phyloP scores from a whole-genome alignment of 2,329 filamentous ascomycete genomes.

The Curvularia spicifera region DNA sequence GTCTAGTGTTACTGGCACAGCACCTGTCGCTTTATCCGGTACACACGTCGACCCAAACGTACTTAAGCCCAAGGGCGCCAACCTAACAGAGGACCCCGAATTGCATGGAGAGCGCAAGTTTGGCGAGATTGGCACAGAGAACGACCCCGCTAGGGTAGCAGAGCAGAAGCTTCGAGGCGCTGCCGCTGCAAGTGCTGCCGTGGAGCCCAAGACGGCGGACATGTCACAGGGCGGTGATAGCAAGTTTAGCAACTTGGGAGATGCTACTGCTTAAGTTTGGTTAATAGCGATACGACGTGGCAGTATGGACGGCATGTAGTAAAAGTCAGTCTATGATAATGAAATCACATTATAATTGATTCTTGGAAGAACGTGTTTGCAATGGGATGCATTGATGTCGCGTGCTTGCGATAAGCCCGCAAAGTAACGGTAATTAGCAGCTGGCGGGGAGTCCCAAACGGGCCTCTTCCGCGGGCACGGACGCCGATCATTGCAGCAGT shows the following conservation, averaged over 20 bases:
- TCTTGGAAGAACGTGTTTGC: not conserved
- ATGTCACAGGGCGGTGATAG: constrained; percentile 22
- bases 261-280: constrained; percentile 13
- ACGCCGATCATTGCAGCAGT: constrained; percentile 33
- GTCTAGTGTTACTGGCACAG: constrained; percentile 31
- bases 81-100: constrained; percentile 55
- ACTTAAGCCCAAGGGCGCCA: constrained; percentile 59
- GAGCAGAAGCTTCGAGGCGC: constrained; percentile 47
- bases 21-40: constrained; percentile 49
- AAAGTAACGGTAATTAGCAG: not conserved
- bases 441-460: constrained; percentile 24
- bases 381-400: not conserved
- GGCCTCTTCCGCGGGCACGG: constrained; percentile 32
- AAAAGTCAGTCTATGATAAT: not conserved
- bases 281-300: not conserved
- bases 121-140: constrained; percentile 59
- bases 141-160: constrained; percentile 62
- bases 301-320: constrained; percentile 8
- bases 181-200: constrained; percentile 42
- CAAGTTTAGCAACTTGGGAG: constrained; percentile 33
- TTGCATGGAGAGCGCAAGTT: constrained; percentile 32
- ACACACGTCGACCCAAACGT: constrained; percentile 37
- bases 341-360: not conserved
- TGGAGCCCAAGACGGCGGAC: constrained; percentile 10
- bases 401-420: not conserved